Conservation (phyloP, 352 stramenopile species). For the Phytophthora agathidicida region DNA sequence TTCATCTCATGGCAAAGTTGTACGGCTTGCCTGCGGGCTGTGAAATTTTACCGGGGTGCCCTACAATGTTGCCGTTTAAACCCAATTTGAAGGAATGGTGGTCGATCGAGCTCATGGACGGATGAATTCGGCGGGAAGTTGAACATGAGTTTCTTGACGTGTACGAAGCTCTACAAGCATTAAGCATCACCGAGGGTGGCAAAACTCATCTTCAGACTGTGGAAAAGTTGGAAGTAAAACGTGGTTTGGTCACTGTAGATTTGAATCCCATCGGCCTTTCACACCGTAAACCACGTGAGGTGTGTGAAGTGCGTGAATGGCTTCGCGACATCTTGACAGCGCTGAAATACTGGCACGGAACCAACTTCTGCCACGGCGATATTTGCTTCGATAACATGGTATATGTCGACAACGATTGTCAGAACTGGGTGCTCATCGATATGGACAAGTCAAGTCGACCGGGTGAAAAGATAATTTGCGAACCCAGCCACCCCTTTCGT, state of each 20-base stretch:
- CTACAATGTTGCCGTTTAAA: conserved; percentile 6
- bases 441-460: too few relatives aligned
- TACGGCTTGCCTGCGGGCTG: background rate
- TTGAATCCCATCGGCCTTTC: background rate
- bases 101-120: conserved; percentile 4
- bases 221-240: background rate
- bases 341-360: conserved; percentile 27
- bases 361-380: conserved; percentile 32
- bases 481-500: too few relatives aligned
- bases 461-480: too few relatives aligned
- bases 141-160: too few relatives aligned
- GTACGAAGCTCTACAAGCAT: too few relatives aligned
- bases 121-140: too few relatives aligned
- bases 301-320: conserved; percentile 19
- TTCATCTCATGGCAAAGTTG: conserved; percentile 7
- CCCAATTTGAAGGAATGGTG: background rate
- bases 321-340: conserved; percentile 24
- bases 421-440: too few relatives aligned
- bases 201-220: conserved; percentile 16
- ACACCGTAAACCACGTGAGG: background rate
- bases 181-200: too few relatives aligned
- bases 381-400: conserved; percentile 22
- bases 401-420: too few relatives aligned
- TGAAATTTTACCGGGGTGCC: too few relatives aligned
- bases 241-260: background rate